Evolutionary conservation across 371 early-diverging fungal genomes (phyloP).

Genomic region (Haplosporangium sp.): DNA sequence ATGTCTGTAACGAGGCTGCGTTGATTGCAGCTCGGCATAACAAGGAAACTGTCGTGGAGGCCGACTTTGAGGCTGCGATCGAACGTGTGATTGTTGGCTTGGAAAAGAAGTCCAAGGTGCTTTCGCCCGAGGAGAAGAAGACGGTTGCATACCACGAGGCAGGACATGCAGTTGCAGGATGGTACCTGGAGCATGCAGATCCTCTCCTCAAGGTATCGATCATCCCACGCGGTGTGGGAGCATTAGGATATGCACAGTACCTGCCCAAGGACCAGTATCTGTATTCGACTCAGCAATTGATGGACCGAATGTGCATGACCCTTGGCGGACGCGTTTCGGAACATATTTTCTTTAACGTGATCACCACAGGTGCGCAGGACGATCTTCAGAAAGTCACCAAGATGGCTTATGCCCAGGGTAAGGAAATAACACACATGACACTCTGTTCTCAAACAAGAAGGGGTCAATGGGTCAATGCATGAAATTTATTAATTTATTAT

Average conservation of each 20-base stretch:
- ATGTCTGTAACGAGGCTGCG: constrained; percentile 99
- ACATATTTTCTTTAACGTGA: constrained; percentile 89
- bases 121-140: constrained; percentile 98
- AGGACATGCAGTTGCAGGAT: constrained; percentile 98
- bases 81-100: constrained; percentile 98
- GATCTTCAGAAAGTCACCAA: constrained; percentile 97
- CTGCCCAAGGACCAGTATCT: constrained; percentile 97
- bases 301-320: constrained; percentile 98
- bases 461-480: background rate
- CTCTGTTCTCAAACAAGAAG: too few relatives aligned
- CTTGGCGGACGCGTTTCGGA: constrained; percentile 98
- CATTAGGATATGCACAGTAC: constrained; percentile 98
- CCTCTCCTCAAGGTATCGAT: constrained; percentile 98
- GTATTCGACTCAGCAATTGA: constrained; percentile 90
- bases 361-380: constrained; percentile 66
- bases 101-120: constrained; percentile 95
- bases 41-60: constrained; percentile 80
- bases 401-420: constrained; percentile 93
- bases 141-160: constrained; percentile 99
- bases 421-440: background rate
- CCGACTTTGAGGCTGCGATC: constrained; percentile 97
- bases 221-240: constrained; percentile 96
- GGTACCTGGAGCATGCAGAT: constrained; percentile 96
- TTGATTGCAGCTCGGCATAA: constrained; percentile 95
- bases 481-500: background rate